These are phyloP conservation scores for Colletotrichum trifolii DNA, from an alignment of 2,329 filamentous ascomycete species.

Conservation along the genomic window DNA sequence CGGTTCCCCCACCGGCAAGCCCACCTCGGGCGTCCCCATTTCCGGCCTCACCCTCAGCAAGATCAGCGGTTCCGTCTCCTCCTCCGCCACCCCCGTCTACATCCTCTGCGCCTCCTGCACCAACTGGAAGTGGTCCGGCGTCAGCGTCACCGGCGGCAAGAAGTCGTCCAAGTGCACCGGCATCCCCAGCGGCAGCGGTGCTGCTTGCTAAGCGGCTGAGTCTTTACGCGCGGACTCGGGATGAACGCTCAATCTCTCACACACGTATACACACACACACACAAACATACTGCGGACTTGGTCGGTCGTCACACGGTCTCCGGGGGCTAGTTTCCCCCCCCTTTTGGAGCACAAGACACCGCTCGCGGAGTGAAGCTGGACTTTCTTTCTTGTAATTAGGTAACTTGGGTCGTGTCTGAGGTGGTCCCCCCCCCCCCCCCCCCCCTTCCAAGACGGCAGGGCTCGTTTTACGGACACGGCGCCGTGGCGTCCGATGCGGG, in stretches of 20 bases:
- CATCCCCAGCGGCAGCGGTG: slow-evolving; percentile 39
- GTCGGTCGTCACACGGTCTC: neutral
- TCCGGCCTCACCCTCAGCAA: slow-evolving; percentile 57
- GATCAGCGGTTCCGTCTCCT: slow-evolving; percentile 56
- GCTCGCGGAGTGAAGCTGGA: slow-evolving; percentile 8
- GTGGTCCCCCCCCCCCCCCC: too few species aligned
- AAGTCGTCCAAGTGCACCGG: slow-evolving; percentile 43
- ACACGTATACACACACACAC: neutral
- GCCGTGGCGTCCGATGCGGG: slow-evolving; percentile 13
- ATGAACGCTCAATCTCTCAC: neutral
- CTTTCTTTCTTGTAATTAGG: neutral
- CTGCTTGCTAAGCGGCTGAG: slow-evolving; percentile 26
- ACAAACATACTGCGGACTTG: neutral
- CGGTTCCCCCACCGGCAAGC: slow-evolving; percentile 55
- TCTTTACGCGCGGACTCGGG: too few species aligned
- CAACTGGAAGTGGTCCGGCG: slow-evolving; percentile 63
- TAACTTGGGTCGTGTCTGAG: neutral
- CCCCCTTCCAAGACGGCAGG: neutral
- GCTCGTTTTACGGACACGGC: slow-evolving; percentile 16
- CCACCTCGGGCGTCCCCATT: slow-evolving; percentile 64
- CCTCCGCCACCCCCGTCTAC: slow-evolving; percentile 55
- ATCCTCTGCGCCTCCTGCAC: slow-evolving; percentile 65
- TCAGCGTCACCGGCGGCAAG: slow-evolving; percentile 63
- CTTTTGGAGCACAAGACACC: neutral
- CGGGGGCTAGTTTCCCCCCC: neutral